Conservation (phyloP, 1,284 basidiomycete species). For the Ustilago shanxiensis region DNA sequence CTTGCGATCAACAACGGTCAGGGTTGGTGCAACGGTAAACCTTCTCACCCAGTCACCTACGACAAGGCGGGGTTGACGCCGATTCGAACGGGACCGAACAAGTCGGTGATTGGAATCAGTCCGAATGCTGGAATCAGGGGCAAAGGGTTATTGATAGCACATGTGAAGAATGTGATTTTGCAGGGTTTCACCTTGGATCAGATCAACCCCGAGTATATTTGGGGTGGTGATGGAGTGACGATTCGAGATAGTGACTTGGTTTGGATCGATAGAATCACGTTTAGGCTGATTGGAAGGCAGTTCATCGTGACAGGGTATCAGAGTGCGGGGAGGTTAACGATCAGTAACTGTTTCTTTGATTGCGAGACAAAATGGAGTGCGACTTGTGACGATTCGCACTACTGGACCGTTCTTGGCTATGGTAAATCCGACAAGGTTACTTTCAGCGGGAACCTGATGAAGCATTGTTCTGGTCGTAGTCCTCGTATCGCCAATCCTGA, state of each 20-base stretch:
- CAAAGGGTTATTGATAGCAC: constrained; percentile 47
- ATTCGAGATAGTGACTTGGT: constrained; percentile 47
- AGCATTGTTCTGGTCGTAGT: constrained; percentile 45
- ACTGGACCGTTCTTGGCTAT: constrained; percentile 49
- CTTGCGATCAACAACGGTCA: constrained; percentile 66
- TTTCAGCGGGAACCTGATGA: constrained; percentile 36
- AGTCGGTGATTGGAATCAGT: constrained; percentile 36
- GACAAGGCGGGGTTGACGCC: constrained; percentile 54
- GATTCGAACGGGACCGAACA: constrained; percentile 27
- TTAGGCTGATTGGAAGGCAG: constrained; percentile 45
- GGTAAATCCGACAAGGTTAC: constrained; percentile 44
- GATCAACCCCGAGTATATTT: constrained; percentile 39
- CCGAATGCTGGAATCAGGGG: constrained; percentile 67
- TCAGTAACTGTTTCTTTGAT: constrained; percentile 46
- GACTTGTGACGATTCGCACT: constrained; percentile 45
- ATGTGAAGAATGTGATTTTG: constrained; percentile 68
- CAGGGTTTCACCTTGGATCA: constrained; percentile 67
- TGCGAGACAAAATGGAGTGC: constrained; percentile 44
- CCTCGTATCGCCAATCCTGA: constrained; percentile 39
- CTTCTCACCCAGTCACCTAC: constrained; percentile 30
- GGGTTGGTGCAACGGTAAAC: constrained; percentile 66
- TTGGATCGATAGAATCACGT: constrained; percentile 63
- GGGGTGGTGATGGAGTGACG: constrained; percentile 63
- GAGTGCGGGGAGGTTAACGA: constrained; percentile 25
- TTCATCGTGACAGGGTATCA: constrained; percentile 43